Conservation (phyloP, 345 rosid species). For the Citrus sp. region DNA sequence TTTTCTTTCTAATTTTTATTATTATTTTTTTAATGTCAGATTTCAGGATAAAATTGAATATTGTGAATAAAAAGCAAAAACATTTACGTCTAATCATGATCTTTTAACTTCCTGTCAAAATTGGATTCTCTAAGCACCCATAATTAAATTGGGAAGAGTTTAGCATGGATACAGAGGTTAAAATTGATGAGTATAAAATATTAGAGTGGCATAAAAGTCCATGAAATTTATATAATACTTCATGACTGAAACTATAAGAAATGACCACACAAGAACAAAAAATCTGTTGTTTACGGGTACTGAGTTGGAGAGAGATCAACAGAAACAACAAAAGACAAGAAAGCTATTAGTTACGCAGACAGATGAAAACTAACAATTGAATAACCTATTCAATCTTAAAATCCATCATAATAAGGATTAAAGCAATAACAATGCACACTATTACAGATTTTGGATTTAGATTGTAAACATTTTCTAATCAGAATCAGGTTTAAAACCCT, state of each 20-base stretch:
- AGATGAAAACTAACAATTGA: not conserved
- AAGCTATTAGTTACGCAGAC: not conserved
- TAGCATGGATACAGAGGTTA: not conserved
- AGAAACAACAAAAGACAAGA: not conserved
- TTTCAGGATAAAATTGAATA: not conserved
- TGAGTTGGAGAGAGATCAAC: not conserved
- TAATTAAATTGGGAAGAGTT: not conserved
- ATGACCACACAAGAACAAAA: not conserved
- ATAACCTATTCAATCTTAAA: not conserved
- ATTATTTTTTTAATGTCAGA: not conserved
- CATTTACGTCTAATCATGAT: not conserved
- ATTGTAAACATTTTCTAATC: not conserved
- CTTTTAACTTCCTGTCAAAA: not conserved
- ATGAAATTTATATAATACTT: not conserved
- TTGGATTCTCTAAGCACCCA: not conserved
- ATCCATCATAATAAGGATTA: not conserved
- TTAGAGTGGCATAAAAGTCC: not conserved
- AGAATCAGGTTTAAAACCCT: not conserved
- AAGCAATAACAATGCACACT: not conserved
- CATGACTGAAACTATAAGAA: not conserved
- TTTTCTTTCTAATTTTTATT: too few relatives aligned
- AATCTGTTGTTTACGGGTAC: not conserved
- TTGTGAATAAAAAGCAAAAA: not conserved
- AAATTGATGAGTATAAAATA: not conserved
- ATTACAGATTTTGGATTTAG: not conserved